A percentile compares a stretch with the other conserved stretches of the same genome.
These are phyloP conservation scores for Coemansia pectinata DNA, from an alignment of 192 early-diverging fungal species.

Conservation along the genomic window DNA sequence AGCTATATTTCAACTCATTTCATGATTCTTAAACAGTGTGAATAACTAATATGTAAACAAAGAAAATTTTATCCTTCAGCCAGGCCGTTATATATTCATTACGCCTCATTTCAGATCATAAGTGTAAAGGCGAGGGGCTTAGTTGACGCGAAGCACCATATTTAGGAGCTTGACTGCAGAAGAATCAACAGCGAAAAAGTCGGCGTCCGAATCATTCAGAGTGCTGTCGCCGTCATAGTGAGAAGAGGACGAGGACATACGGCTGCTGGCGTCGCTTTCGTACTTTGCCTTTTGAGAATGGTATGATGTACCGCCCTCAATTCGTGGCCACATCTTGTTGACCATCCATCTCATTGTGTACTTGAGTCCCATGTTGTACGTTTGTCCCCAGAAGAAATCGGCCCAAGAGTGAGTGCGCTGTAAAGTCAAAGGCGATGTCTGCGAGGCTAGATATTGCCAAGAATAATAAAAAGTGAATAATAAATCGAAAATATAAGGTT, in stretches of 20 bases:
- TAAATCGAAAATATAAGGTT: background rate
- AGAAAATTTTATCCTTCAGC: background rate
- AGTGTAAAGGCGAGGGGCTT: background rate
- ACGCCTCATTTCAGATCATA: background rate
- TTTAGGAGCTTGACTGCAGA: constrained; percentile 49
- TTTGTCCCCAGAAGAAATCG: background rate
- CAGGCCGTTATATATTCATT: background rate
- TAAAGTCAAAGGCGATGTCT: background rate
- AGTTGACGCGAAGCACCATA: constrained; percentile 52
- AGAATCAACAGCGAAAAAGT: constrained; percentile 44
- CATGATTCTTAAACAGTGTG: background rate
- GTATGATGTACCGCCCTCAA: constrained; percentile 42
- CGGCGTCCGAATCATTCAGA: constrained; percentile 29
- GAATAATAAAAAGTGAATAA: background rate
- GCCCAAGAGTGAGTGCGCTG: background rate
- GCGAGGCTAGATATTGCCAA: background rate
- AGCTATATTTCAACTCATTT: constrained; percentile 1
- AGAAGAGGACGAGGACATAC: constrained; percentile 37
- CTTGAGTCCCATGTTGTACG: constrained; percentile 40
- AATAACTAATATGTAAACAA: background rate
- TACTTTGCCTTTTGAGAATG: constrained; percentile 35
- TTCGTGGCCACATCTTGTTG: constrained; percentile 56
- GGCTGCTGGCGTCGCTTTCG: constrained; percentile 29
- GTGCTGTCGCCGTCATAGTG: constrained; percentile 38
- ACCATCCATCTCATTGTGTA: constrained; percentile 57